Conservation (phyloP, 768 basidiomycete species). For the Podaxis rugospora region DNA sequence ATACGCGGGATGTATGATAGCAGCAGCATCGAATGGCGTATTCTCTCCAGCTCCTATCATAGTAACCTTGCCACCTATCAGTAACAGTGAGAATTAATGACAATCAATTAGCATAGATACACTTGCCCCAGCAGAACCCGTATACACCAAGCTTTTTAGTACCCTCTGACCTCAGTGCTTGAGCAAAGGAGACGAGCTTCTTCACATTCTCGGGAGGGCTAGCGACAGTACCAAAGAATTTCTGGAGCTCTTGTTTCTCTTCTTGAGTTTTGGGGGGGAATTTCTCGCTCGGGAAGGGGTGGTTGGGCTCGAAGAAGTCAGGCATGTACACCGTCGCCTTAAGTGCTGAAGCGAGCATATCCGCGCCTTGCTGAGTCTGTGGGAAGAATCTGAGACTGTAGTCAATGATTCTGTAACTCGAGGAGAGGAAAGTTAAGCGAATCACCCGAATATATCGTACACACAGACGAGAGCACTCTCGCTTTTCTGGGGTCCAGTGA, state of each 20-base stretch:
- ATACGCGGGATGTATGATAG: conserved; percentile 57
- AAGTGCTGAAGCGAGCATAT: conserved; percentile 51
- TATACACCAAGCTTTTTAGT: conserved; percentile 43
- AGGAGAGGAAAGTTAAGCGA: not conserved
- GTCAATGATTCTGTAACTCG: not conserved
- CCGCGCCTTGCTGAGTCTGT: conserved; percentile 62
- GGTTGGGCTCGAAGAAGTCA: conserved; percentile 56
- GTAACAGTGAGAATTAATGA: not conserved
- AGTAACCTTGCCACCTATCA: conserved; percentile 46
- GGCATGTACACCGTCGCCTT: conserved; percentile 61
- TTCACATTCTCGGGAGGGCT: conserved; percentile 32
- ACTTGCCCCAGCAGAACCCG: conserved; percentile 54
- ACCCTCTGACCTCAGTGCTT: conserved; percentile 37
- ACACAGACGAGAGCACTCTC: conserved; percentile 53
- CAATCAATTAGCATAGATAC: not conserved
- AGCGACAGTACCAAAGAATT: conserved; percentile 56
- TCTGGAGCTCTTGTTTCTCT: conserved; percentile 47
- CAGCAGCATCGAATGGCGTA: conserved; percentile 43
- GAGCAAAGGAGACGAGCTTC: conserved; percentile 38
- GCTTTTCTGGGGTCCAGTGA: conserved; percentile 43
- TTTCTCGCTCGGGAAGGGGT: conserved; percentile 41
- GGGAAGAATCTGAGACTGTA: conserved; percentile 42
- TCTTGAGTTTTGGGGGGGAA: conserved; percentile 53
- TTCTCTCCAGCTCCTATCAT: conserved; percentile 32
- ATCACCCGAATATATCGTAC: conserved; percentile 61